A percentile compares a stretch with the other conserved stretches of the same genome.
These are phyloP conservation scores for Xerocomellus chrysenteron DNA, from an alignment of 768 basidiomycete genomes.

Conservation along the genomic window DNA sequence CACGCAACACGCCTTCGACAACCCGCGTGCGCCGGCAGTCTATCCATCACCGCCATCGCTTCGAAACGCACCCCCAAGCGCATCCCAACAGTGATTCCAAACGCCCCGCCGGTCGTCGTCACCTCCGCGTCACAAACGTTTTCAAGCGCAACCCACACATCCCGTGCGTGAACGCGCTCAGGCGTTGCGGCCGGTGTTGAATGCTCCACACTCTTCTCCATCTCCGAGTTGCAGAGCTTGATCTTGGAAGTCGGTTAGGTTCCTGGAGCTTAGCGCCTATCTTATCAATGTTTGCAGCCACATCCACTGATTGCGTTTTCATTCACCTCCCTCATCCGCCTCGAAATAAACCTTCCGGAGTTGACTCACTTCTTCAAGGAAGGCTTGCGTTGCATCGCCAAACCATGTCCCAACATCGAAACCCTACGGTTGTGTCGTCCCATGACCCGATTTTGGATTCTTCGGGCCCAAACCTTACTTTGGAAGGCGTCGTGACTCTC, in stretches of 20 bases:
- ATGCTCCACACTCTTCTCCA: constrained; percentile 62
- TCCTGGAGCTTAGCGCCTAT: constrained; percentile 59
- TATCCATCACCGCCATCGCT: too few species aligned
- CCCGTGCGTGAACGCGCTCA: too few species aligned
- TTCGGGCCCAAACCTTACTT: constrained; percentile 52
- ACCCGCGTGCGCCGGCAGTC: too few species aligned
- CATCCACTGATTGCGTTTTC: constrained; percentile 63
- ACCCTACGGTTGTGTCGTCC: constrained; percentile 61
- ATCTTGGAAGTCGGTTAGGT: constrained; percentile 59
- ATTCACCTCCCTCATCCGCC: constrained; percentile 61
- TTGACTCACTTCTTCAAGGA: constrained; percentile 39
- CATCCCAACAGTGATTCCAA: too few species aligned
- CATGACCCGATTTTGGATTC: constrained; percentile 53
- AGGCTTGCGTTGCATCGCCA: too few species aligned
- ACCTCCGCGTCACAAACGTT: too few species aligned
- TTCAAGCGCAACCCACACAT: too few species aligned
- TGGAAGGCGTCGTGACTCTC: constrained; percentile 63
- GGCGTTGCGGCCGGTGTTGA: constrained; percentile 66
- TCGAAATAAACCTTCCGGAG: constrained; percentile 72
- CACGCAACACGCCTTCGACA: too few species aligned
- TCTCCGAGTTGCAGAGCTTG: constrained; percentile 55
- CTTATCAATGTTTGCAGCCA: constrained; percentile 62
- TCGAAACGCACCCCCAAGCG: too few species aligned
- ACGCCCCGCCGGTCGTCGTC: too few species aligned
- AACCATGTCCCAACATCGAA: constrained; percentile 50